Conservation (phyloP, 2,329 filamentous ascomycete species). For the Dactylellina haptotyla region DNA sequence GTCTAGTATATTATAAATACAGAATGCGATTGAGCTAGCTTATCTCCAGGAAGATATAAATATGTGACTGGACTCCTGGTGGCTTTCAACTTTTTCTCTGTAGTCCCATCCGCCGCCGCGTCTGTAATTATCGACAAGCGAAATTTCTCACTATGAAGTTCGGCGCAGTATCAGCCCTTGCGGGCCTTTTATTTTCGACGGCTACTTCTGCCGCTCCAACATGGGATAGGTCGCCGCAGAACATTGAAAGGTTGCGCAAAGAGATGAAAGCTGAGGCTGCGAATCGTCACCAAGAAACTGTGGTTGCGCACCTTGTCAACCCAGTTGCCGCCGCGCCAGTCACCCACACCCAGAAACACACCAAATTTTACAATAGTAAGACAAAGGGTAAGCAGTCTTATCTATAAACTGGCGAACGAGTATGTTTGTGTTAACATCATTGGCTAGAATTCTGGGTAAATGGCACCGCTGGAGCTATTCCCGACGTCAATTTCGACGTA, state of each 20-base stretch:
- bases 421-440: background rate
- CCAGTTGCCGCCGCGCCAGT: background rate
- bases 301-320: background rate
- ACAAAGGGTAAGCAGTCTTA: slow-evolving; percentile 54
- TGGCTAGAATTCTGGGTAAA: slow-evolving; percentile 71
- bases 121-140: background rate
- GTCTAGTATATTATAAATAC: background rate
- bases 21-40: background rate
- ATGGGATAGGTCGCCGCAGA: slow-evolving; percentile 36
- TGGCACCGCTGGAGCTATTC: slow-evolving; percentile 68
- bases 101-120: background rate
- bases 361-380: slow-evolving; percentile 56
- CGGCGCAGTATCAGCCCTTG: background rate
- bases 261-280: slow-evolving; percentile 6
- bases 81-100: background rate
- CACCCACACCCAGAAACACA: background rate
- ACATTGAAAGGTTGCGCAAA: slow-evolving; percentile 8
- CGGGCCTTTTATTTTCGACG: slow-evolving; percentile 26
- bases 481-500: slow-evolving; percentile 75
- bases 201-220: slow-evolving; percentile 27
- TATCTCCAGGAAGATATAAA: background rate
- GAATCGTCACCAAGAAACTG: background rate
- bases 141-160: slow-evolving; percentile 1
- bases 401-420: background rate
- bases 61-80: background rate